phyloP scores from a whole-genome alignment of 768 basidiomycete genomes.

The Lactifluus echinatus region DNA sequence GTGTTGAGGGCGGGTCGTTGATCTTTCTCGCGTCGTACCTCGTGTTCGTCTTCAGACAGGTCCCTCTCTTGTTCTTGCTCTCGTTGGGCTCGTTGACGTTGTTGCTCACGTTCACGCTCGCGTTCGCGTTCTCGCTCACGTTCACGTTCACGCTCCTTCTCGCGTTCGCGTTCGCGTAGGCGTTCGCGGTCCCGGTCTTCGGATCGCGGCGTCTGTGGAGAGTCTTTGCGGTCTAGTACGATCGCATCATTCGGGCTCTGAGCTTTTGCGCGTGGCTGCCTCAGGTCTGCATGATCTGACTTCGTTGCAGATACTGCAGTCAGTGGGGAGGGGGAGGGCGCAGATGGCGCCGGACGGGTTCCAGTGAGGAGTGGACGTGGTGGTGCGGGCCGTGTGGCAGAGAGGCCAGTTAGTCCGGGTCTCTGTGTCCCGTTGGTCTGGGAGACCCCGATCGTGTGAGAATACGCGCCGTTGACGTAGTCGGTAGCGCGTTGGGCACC shows the following conservation, averaged over 20 bases:
- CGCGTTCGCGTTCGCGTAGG: constrained; percentile 23
- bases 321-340: constrained; percentile 45
- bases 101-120: constrained; percentile 22
- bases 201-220: constrained; percentile 24
- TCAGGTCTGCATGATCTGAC: constrained; percentile 57
- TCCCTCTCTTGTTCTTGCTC: constrained; percentile 23
- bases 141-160: constrained; percentile 23
- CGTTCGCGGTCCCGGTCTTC: constrained; percentile 30
- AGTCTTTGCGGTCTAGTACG: constrained; percentile 44
- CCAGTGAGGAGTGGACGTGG: constrained; percentile 55
- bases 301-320: constrained; percentile 40
- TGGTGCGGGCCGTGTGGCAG: constrained; percentile 59
- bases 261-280: constrained; percentile 53
- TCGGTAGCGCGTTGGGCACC: constrained; percentile 56
- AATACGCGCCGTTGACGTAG: constrained; percentile 47
- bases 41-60: background rate
- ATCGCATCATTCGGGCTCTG: constrained; percentile 37
- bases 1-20: constrained; percentile 32
- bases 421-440: constrained; percentile 25
- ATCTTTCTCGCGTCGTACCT: too few relatives aligned
- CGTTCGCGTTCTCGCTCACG: constrained; percentile 14
- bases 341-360: constrained; percentile 44
- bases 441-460: constrained; percentile 34
- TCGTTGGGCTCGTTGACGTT: constrained; percentile 14
- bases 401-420: constrained; percentile 29